Evolutionary conservation across 2,329 filamentous ascomycete species (phyloP), one percentile per base, ranked within the genome.

Genomic region (Ustilaginoidea virens): DNA sequence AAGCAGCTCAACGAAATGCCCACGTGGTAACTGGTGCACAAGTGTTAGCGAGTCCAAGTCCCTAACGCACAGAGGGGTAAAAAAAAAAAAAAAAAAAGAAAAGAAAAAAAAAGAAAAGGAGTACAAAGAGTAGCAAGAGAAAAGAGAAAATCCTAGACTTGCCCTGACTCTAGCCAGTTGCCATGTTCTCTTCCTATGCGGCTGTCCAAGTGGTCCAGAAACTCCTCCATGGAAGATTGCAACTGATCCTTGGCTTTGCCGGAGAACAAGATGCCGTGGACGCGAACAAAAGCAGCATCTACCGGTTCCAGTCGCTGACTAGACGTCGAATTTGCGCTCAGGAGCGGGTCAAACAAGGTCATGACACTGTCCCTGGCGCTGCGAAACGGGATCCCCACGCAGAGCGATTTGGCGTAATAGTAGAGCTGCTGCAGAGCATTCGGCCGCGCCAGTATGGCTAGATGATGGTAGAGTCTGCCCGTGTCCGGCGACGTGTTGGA

Each of bases 401-500:
- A 80, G 0, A 87, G 58, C 0, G 74, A 73, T 35, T 81, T 81
- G 0, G 63, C 55, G 38, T 85, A 87, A 34, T 71, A 80, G 41
- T 70, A 83, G 0, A 86, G 51, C 44, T 87, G 80, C 32, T 77
- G 70, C 0, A 83, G 50, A 1, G 67, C 66, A 34, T 80, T 74
- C 0, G 78, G 77, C 0, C 78, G 56, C 0, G 80, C 76, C 0
- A 87, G 49, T 16, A 87, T 86, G 0, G 85, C 87, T 0, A 94
- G 58, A 43, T 94, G 85, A 39, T 96, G 85, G 34, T 93, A 90
- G 0, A 96, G 60, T 0, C 86, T 63, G 0, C 87, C 87, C 0
- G 79, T 74, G 0, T 66, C 67, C 0, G 86, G 82, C 0, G 72
- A 71, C 17, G 74, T 75, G 39, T 92, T 79, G 0, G 80, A 80